Percentiles rank a stretch among this genome's conserved stretches.
phyloP scores from a whole-genome alignment of 331 rosid genomes.

The Rosa hybrid region DNA sequence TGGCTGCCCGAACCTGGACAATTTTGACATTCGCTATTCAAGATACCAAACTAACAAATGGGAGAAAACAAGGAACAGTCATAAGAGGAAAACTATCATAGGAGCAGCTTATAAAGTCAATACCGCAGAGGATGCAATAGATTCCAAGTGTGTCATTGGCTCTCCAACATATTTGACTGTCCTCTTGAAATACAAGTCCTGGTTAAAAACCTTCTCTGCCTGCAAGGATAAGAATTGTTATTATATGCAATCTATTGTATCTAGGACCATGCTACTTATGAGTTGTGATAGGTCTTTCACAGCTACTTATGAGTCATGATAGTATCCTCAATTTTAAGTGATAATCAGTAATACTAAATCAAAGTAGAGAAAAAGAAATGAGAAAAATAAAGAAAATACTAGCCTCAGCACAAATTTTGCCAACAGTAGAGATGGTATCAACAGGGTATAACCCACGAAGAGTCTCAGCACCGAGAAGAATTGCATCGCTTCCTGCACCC shows the following conservation, averaged over 20 bases:
- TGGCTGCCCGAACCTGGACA: conserved; percentile 93
- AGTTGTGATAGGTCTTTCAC: neutral
- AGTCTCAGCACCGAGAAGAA: conserved; percentile 98
- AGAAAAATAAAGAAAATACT: conserved; percentile 10
- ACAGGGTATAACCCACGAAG: conserved; percentile 93
- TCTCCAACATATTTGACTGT: conserved; percentile 94
- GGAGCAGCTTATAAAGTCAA: conserved; percentile 18
- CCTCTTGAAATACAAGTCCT: conserved; percentile 91
- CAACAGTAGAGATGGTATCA: conserved; percentile 90
- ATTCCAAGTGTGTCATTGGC: conserved; percentile 98
- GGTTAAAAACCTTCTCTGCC: conserved; percentile 99
- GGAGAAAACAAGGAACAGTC: conserved; percentile 8
- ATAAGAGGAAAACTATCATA: neutral
- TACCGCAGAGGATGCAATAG: conserved; percentile 99
- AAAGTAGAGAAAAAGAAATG: neutral
- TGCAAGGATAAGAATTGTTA: conserved; percentile 27
- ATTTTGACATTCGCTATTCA: neutral
- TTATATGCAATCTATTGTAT: neutral
- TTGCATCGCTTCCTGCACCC: conserved; percentile 93
- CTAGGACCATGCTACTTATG: neutral
- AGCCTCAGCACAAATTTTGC: conserved; percentile 92
- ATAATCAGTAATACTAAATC: neutral
- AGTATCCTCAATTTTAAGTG: neutral
- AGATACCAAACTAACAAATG: conserved; percentile 5
- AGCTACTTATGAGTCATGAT: neutral